Evolutionary conservation across 140 eudicot genomes (phyloP).

Genomic region (Bidens hawaiensis): DNA sequence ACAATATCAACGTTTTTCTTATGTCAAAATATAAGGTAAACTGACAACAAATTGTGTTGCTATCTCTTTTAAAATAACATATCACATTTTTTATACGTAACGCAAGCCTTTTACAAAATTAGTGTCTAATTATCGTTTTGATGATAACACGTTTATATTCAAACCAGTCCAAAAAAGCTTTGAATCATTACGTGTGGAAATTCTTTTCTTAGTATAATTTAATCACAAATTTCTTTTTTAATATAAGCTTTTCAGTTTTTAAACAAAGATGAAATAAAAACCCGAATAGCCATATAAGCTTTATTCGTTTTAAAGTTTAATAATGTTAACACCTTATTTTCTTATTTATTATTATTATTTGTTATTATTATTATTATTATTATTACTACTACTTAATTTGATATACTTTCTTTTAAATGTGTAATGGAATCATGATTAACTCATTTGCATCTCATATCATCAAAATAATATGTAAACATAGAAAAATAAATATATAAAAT

Average conservation of each 20-base stretch:
- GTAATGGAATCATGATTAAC: not conserved
- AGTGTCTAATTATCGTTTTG: not conserved
- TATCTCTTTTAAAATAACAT: no score
- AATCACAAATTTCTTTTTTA: not conserved
- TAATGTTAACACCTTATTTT: not conserved
- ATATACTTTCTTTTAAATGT: not conserved
- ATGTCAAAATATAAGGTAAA: no score
- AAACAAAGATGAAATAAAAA: no score
- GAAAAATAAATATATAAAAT: not conserved
- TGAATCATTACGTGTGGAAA: not conserved
- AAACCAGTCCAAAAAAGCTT: not conserved
- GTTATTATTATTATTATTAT: no score
- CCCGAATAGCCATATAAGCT: no score
- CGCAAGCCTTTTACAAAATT: no score
- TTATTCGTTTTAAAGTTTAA: not conserved
- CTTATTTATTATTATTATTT: no score
- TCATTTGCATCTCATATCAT: not conserved
- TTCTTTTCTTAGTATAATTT: not conserved
- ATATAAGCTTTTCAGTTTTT: no score
- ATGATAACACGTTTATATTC: not conserved
- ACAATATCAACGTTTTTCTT: no score
- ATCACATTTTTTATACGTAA: no score
- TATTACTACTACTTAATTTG: no score
- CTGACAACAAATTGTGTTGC: no score
- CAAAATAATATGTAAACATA: not conserved